A percentile compares a stretch with the other conserved stretches of the same genome.
Evolutionary conservation across 1,284 basidiomycete genomes (phyloP).

Genomic region (Albatrellus sp.): DNA sequence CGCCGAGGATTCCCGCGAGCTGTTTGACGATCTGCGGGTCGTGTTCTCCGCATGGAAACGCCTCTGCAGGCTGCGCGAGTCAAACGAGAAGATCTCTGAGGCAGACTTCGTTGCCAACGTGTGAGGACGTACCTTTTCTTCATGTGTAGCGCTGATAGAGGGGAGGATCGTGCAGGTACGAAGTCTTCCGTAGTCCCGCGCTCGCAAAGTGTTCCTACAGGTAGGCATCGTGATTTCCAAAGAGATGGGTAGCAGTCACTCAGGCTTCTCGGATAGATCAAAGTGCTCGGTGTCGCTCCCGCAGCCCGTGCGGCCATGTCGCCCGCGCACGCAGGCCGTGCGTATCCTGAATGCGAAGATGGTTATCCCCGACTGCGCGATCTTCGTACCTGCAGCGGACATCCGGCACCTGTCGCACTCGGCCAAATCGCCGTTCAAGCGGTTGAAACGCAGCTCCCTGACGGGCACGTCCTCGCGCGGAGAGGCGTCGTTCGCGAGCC

Average conservation of each 20-base stretch:
- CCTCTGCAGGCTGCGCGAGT: slow-evolving; percentile 28
- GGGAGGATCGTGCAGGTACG: slow-evolving; percentile 24
- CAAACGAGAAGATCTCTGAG: slow-evolving; percentile 37
- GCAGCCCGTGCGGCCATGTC: slow-evolving; percentile 23
- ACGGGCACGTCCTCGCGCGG: slow-evolving; percentile 21
- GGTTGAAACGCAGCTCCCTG: slow-evolving; percentile 26
- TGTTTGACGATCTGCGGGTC: slow-evolving; percentile 24
- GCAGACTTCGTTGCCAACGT: slow-evolving; percentile 43
- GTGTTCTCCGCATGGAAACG: slow-evolving; percentile 34
- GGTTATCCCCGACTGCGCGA: slow-evolving; percentile 32
- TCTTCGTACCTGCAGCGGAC: slow-evolving; percentile 29
- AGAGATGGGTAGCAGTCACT: too few relatives aligned
- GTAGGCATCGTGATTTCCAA: slow-evolving; percentile 16
- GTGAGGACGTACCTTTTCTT: slow-evolving; percentile 19
- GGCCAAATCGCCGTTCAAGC: slow-evolving; percentile 31
- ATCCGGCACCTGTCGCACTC: slow-evolving; percentile 28
- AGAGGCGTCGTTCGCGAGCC: slow-evolving; percentile 36
- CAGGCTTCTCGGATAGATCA: slow-evolving; percentile 19
- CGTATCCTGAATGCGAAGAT: slow-evolving; percentile 33
- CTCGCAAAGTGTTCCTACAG: slow-evolving; percentile 27
- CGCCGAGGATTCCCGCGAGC: slow-evolving; percentile 14
- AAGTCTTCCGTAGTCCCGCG: slow-evolving; percentile 33
- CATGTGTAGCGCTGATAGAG: neutral
- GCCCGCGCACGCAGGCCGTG: slow-evolving; percentile 17
- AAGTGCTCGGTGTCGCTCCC: slow-evolving; percentile 39